phyloP scores from a whole-genome alignment of 2,329 filamentous ascomycete species.

The Lachnellula occidentalis region DNA sequence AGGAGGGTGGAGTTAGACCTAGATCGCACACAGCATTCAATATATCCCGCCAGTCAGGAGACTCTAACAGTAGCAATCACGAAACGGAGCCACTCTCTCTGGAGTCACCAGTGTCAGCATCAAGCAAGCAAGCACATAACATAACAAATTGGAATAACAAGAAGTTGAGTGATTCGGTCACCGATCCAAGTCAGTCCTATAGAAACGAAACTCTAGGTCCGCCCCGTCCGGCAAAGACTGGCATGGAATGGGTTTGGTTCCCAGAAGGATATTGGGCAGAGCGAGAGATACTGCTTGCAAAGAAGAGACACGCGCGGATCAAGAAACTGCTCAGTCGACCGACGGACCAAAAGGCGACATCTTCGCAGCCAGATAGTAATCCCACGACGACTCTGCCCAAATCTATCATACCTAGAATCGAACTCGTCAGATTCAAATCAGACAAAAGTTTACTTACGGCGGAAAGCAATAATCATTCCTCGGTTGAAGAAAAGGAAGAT shows the following conservation, averaged over 20 bases:
- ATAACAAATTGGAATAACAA: slow-evolving; percentile 19
- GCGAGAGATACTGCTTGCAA: slow-evolving; percentile 33
- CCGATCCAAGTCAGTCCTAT: neutral
- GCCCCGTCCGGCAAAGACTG: slow-evolving; percentile 48
- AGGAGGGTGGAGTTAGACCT: neutral
- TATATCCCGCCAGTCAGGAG: neutral
- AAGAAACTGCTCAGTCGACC: slow-evolving; percentile 18
- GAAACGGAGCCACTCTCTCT: neutral
- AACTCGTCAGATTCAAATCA: slow-evolving; percentile 1
- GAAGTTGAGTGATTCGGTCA: slow-evolving; percentile 1
- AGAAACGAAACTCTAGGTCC: slow-evolving; percentile 37
- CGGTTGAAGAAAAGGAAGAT: neutral
- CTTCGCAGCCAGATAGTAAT: neutral
- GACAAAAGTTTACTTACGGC: neutral
- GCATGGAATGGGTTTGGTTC: slow-evolving; percentile 59
- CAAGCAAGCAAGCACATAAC: slow-evolving; percentile 1
- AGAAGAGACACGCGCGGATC: slow-evolving; percentile 1
- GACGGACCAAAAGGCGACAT: neutral
- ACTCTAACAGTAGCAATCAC: neutral
- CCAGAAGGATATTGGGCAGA: slow-evolving; percentile 60
- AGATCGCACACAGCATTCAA: no score
- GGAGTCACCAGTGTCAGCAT: neutral
- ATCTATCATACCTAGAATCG: slow-evolving; percentile 3
- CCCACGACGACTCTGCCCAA: neutral
- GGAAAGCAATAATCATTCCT: neutral